phyloP scores from a whole-genome alignment of 1,284 basidiomycete species.

The Dichomitus squalens region DNA sequence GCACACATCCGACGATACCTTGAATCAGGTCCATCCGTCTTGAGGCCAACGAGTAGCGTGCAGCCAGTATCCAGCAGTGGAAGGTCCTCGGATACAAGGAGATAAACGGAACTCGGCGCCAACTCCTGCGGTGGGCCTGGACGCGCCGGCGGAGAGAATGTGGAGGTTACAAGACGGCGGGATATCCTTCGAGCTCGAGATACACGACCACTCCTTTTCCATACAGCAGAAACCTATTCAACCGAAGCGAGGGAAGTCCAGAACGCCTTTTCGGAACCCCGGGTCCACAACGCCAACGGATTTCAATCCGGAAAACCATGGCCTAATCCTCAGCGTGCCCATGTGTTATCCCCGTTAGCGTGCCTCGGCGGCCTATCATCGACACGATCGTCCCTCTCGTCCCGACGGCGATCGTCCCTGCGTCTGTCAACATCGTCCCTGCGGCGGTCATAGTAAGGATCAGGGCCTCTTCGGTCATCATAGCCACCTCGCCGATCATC shows the following conservation, averaged over 20 bases:
- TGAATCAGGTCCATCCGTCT: constrained; percentile 6
- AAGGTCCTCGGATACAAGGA: constrained; percentile 9
- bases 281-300: constrained; percentile 23
- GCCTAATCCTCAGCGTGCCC: constrained; percentile 33
- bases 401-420: constrained; percentile 73
- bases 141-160: constrained; percentile 22
- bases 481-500: constrained; percentile 77
- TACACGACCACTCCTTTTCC: constrained; percentile 29
- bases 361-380: constrained; percentile 75
- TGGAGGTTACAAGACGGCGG: constrained; percentile 19
- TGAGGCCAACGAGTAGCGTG: constrained; percentile 12
- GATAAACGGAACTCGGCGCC: neutral
- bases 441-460: constrained; percentile 78
- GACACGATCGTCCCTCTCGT: constrained; percentile 76
- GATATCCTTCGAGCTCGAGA: constrained; percentile 32
- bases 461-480: constrained; percentile 77
- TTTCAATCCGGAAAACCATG: constrained; percentile 22
- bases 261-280: constrained; percentile 24
- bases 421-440: constrained; percentile 71
- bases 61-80: neutral
- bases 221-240: constrained; percentile 33
- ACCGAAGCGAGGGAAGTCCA: constrained; percentile 26
- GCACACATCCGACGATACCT: neutral
- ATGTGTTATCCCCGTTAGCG: constrained; percentile 67
- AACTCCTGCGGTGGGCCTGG: constrained; percentile 13